Percentiles rank a stretch among this genome's conserved stretches.
Evolutionary conservation across 768 basidiomycete genomes (phyloP).

Genomic region (Podaxis sp.): DNA sequence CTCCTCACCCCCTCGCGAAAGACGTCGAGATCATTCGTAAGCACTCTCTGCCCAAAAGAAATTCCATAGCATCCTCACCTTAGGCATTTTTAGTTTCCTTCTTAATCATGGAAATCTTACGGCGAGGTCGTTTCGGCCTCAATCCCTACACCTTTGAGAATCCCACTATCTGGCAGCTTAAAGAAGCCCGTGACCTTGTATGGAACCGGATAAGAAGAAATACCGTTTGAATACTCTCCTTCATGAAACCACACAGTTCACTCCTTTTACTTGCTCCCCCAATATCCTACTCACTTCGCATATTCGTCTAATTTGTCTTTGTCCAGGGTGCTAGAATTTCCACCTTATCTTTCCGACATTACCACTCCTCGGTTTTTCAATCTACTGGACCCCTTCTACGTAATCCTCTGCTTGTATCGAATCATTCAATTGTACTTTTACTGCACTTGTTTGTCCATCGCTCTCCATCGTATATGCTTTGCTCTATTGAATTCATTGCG

Average conservation of each 20-base stretch:
- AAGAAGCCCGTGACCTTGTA: conserved; percentile 34
- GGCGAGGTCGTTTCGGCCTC: conserved; percentile 52
- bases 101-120: conserved; percentile 60
- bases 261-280: not conserved
- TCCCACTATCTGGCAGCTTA: conserved; percentile 43
- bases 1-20: conserved; percentile 40
- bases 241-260: conserved; percentile 4
- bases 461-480: too few relatives aligned
- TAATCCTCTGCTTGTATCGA: too few relatives aligned
- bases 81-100: conserved; percentile 41
- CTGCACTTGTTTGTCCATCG: too few relatives aligned
- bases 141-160: conserved; percentile 44
- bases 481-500: too few relatives aligned
- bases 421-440: too few relatives aligned
- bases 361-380: too few relatives aligned
- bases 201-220: conserved; percentile 33
- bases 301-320: not conserved
- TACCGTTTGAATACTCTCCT: conserved; percentile 16
- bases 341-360: too few relatives aligned
- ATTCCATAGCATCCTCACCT: conserved; percentile 12
- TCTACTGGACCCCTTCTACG: too few relatives aligned
- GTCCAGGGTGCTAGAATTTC: too few relatives aligned
- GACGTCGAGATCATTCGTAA: conserved; percentile 51
- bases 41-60: conserved; percentile 13
- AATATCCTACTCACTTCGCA: not conserved